phyloP scores from a whole-genome alignment of 75 land plant genomes.

The Adiantum capillusveneris region DNA sequence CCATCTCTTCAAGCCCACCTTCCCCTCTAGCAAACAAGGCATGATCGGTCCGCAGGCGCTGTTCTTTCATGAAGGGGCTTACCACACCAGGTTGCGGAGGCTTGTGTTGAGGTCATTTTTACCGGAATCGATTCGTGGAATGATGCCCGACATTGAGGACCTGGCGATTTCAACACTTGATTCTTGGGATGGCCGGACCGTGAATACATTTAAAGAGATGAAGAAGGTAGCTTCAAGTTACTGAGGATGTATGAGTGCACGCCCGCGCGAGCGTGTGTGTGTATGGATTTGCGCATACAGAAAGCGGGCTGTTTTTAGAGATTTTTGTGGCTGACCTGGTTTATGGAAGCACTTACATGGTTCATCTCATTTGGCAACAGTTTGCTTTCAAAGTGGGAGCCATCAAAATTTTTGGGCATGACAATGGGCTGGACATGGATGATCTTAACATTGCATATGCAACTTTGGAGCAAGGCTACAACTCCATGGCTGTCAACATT shows the following conservation, averaged over 20 bases:
- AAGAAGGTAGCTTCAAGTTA: conserved; percentile 41
- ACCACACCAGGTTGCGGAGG: conserved; percentile 45
- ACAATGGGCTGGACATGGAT: conserved; percentile 26
- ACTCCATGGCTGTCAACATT: conserved; percentile 52
- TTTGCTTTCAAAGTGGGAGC: conserved; percentile 61
- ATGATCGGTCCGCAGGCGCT: conserved; percentile 51
- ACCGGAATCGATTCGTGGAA: conserved; percentile 31
- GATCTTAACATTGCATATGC: conserved; percentile 40
- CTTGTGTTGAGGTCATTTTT: conserved; percentile 41
- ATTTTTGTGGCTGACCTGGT: background rate
- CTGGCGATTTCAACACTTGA: conserved; percentile 21
- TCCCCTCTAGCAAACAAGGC: conserved; percentile 53
- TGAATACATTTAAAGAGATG: conserved; percentile 52
- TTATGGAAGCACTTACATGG: background rate
- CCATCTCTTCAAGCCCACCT: conserved; percentile 68
- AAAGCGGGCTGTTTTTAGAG: background rate
- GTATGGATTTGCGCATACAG: background rate
- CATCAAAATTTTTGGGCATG: conserved; percentile 38
- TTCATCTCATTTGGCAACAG: conserved; percentile 22
- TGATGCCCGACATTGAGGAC: conserved; percentile 34
- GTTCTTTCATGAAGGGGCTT: conserved; percentile 70
- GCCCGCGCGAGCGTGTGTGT: background rate
- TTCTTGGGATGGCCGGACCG: conserved; percentile 34
- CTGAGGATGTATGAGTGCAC: too few species aligned
- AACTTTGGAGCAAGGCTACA: conserved; percentile 47